phyloP scores from a whole-genome alignment of 1,139 yeast genomes.

The Kurtzmaniella quercitrusa region DNA sequence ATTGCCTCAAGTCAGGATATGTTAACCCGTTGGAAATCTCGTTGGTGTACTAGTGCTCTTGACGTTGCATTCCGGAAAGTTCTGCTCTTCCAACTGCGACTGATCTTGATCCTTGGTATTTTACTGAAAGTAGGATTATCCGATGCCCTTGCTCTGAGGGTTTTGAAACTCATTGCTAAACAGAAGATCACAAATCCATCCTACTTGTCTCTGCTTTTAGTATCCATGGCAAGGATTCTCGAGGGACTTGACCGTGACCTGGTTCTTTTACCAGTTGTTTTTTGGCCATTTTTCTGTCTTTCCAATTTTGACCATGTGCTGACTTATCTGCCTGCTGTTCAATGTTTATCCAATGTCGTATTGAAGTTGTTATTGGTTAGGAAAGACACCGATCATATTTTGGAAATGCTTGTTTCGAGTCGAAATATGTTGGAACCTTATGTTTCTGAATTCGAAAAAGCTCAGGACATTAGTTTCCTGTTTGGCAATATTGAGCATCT shows the following conservation, averaged over 20 bases:
- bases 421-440: constrained; percentile 37
- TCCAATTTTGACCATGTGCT: constrained; percentile 29
- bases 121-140: constrained; percentile 61
- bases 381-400: neutral
- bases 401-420: constrained; percentile 32
- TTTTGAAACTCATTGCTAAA: constrained; percentile 29
- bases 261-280: constrained; percentile 49
- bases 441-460: constrained; percentile 43
- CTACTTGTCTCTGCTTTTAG: constrained; percentile 31
- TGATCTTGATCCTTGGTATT: constrained; percentile 69
- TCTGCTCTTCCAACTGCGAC: constrained; percentile 68
- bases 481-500: constrained; percentile 52
- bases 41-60: constrained; percentile 67
- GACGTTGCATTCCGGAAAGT: constrained; percentile 59
- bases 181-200: constrained; percentile 29
- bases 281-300: constrained; percentile 58
- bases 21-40: constrained; percentile 57
- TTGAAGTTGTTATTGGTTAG: constrained; percentile 12
- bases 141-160: constrained; percentile 52
- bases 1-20: constrained; percentile 54
- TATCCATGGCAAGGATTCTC: constrained; percentile 57
- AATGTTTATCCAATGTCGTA: constrained; percentile 30
- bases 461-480: constrained; percentile 38
- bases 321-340: constrained; percentile 53
- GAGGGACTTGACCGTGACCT: constrained; percentile 60